Evolutionary conservation across 495 filamentous ascomycete genomes (phyloP).

Genomic region (Aspergillus sclerotiicarbonarius): DNA sequence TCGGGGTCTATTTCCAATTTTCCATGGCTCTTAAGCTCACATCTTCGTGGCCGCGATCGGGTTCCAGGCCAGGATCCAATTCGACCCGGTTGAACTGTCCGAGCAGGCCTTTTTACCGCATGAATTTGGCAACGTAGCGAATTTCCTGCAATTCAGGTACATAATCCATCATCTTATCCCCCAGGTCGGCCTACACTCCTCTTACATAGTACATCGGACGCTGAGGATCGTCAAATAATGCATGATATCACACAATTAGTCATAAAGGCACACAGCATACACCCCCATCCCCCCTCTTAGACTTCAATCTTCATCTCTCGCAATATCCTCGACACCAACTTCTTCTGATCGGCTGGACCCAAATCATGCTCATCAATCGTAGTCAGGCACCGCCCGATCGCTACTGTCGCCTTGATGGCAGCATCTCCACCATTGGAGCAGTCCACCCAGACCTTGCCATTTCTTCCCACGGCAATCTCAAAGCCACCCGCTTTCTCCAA

Average conservation of each 20-base stretch:
- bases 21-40: too few relatives aligned
- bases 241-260: neutral
- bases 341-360: constrained; percentile 71
- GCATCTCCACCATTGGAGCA: constrained; percentile 57
- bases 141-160: too few relatives aligned
- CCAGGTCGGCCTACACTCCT: too few relatives aligned
- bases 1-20: too few relatives aligned
- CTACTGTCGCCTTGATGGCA: constrained; percentile 60
- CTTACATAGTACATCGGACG: too few relatives aligned
- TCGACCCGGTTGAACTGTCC: too few relatives aligned
- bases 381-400: constrained; percentile 76
- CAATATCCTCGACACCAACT: constrained; percentile 69
- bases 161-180: too few relatives aligned
- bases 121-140: too few relatives aligned
- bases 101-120: too few relatives aligned
- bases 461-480: constrained; percentile 92
- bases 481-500: constrained; percentile 65
- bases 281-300: constrained; percentile 10
- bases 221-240: neutral
- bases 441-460: constrained; percentile 90
- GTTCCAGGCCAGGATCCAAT: too few relatives aligned
- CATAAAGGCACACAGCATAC: neutral
- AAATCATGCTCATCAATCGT: constrained; percentile 70
- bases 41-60: too few relatives aligned
- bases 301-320: constrained; percentile 45